phyloP scores from a whole-genome alignment of 2,329 filamentous ascomycete species.

The Mycosphaerelloides madeirae region DNA sequence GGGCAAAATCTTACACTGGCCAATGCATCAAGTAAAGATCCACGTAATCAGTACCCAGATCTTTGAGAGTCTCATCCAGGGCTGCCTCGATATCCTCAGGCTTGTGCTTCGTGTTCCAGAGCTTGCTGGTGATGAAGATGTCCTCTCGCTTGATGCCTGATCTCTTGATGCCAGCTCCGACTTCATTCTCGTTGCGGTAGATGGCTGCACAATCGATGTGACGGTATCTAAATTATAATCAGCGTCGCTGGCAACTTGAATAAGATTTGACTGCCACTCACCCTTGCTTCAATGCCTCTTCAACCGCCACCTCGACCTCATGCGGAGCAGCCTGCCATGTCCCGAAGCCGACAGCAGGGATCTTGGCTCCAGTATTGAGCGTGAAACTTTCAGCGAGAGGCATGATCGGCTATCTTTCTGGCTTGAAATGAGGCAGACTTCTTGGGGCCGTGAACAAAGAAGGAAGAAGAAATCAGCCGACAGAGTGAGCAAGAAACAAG shows the following conservation, averaged over 20 bases:
- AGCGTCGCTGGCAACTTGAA: no score
- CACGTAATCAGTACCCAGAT: constrained; percentile 44
- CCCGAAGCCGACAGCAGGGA: constrained; percentile 37
- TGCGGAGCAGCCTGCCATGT: constrained; percentile 36
- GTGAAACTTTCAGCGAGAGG: constrained; percentile 23
- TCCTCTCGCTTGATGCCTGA: constrained; percentile 25
- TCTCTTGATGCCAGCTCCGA: constrained; percentile 25
- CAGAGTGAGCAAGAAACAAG: no score
- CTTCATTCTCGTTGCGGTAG: constrained; percentile 31
- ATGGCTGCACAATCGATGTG: constrained; percentile 38
- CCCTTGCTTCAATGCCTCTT: constrained; percentile 35
- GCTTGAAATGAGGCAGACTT: no score
- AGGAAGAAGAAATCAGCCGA: no score
- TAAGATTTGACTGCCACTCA: no score
- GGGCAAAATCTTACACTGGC: constrained; percentile 44
- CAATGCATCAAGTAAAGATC: constrained; percentile 50
- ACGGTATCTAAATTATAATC: no score
- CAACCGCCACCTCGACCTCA: constrained; percentile 26
- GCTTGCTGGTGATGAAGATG: constrained; percentile 50
- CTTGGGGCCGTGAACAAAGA: no score
- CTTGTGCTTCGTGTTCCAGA: constrained; percentile 59
- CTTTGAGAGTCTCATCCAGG: constrained; percentile 34
- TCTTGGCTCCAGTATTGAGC: constrained; percentile 38
- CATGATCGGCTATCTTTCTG: no score
- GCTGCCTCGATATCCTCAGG: constrained; percentile 36